These are phyloP conservation scores for Neophaeococcomyces aloes DNA, from an alignment of 2,329 filamentous ascomycete species.

Conservation along the genomic window DNA sequence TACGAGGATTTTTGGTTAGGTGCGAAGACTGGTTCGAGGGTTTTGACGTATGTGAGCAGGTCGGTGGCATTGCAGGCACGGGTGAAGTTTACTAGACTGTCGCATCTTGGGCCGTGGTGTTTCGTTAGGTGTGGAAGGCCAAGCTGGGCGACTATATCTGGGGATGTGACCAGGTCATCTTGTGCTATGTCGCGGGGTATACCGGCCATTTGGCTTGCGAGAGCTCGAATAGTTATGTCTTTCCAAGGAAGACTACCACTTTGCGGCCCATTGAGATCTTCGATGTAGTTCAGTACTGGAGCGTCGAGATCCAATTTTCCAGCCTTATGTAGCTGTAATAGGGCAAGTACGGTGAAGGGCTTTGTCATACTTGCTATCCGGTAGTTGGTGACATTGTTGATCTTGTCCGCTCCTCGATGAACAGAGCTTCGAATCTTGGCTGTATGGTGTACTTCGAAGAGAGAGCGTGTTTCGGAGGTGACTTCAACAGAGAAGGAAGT, in stretches of 20 bases:
- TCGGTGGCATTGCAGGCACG: not conserved
- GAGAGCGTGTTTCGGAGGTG: slow-evolving; percentile 13
- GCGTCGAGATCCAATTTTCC: slow-evolving; percentile 24
- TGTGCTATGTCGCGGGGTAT: slow-evolving; percentile 22
- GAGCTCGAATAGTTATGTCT: slow-evolving; percentile 22
- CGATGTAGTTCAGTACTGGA: slow-evolving; percentile 19
- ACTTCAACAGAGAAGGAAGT: slow-evolving; percentile 20
- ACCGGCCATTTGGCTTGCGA: slow-evolving; percentile 23
- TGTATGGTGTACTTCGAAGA: slow-evolving; percentile 18
- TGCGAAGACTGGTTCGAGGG: slow-evolving; percentile 16
- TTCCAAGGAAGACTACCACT: slow-evolving; percentile 19
- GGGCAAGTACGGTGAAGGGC: slow-evolving; percentile 22
- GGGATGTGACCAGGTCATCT: slow-evolving; percentile 13
- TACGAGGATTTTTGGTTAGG: slow-evolving; percentile 23
- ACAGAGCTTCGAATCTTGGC: slow-evolving; percentile 12
- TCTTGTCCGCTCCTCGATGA: slow-evolving; percentile 15
- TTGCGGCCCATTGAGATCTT: slow-evolving; percentile 7
- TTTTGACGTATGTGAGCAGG: not conserved
- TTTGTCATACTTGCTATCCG: slow-evolving; percentile 25
- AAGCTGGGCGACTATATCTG: slow-evolving; percentile 7
- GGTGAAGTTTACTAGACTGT: slow-evolving; percentile 3
- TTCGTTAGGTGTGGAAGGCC: slow-evolving; percentile 14
- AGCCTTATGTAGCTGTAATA: slow-evolving; percentile 22
- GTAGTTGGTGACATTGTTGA: slow-evolving; percentile 19
- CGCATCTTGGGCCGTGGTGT: not conserved